Evolutionary conservation across 129 eudicot species (phyloP), one percentile per base, ranked within the genome.

Genomic region (Flaveria ramosissima): DNA sequence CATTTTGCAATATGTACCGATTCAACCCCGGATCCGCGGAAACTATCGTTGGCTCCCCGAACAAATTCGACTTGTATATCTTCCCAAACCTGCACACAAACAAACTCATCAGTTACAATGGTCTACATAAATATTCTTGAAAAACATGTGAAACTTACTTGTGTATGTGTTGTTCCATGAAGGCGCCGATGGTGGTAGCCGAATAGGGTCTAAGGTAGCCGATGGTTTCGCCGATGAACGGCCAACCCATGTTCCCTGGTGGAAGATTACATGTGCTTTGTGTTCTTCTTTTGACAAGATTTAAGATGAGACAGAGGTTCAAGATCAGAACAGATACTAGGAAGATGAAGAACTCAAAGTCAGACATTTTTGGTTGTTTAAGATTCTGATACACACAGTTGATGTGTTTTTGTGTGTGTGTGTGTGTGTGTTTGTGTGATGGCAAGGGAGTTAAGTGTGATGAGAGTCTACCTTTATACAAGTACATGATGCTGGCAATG

Each of bases 241-340:
- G 98, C 92, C 90, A 94, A 43, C 97, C 97, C 91, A 87, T 89
- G 77, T 72, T 87, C 5, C 98, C 98, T 0, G 98, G 98, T 27
- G 98, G 98, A 68, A 94, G 97, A 76, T 91, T 87, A 1, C 47
- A 77, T 36, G 76, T 16, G 10, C 57, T 63, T 47, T 80, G 80
- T 57, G 70, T 73, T 43, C 61, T 83, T 60, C 78, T 89, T 36
- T 76, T 82, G 48, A 69, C 32, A 69, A 85, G 70, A 77, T 82
- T 85, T 20, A 85, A 71, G 59, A 88, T 39, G 56, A 83, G 66
- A 47, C 19, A 32, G 3, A 83, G 30, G 72, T 84, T 73, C 21
- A 83, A 72, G 74, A 86, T 77, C 21, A 83, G 68, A 30, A 81
- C 77, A 46, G 84, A 73, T 70, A 87, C 79, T 71, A 72, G 85